Evolutionary conservation across 208 protist species (phyloP), one percentile per base, ranked within the genome.

Genomic region (Trichomonas gallinae): DNA sequence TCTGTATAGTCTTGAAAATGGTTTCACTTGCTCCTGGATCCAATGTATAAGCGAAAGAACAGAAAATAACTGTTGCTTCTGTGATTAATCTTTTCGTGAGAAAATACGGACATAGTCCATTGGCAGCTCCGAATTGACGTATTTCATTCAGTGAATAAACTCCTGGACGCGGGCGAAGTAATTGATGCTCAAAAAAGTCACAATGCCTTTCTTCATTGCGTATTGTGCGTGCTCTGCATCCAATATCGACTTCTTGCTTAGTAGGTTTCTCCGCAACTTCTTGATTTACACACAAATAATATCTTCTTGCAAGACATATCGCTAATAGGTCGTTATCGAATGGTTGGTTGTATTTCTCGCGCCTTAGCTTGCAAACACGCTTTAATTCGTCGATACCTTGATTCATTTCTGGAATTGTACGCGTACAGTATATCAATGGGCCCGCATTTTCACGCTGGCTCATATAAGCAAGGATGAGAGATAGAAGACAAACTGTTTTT

Each of bases 131-230:
- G 83, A 99, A 98, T 46, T 98, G 96, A 63, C 98, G 98, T 38
- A 99, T 96, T 96, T 99, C 99, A 10, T 99, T 98, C 0, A 99
- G 97, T 10, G 98, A 98, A 97, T 99, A 99, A 23, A 99, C 99
- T 13, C 99, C 99, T 42, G 91, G 83, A 26, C 96, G 87, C 13
- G 81, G 51, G 40, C 96, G 48, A 36, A 97, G n/a, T 38, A 97
- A 91, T 44, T 49, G 82, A 63, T 97, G 96, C 10, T 97, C 97
- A 85, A 98, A 97, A 96, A 81, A 96, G 26, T 97, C 72, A 82
- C 82, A 96, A 21, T 48, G 46, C 34, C 26, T 63, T 46, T 98
- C 96, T 44, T 98, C 97, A 99, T 99, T 99, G 31, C 98, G 98
- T 9, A 99, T 98, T 3, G 99, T 99, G 45, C 99, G 97, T 96